A percentile compares a stretch with the other conserved stretches of the same genome.
Evolutionary conservation across 208 protist genomes (phyloP).

Genomic region (Trypanosomatidae sp.): DNA sequence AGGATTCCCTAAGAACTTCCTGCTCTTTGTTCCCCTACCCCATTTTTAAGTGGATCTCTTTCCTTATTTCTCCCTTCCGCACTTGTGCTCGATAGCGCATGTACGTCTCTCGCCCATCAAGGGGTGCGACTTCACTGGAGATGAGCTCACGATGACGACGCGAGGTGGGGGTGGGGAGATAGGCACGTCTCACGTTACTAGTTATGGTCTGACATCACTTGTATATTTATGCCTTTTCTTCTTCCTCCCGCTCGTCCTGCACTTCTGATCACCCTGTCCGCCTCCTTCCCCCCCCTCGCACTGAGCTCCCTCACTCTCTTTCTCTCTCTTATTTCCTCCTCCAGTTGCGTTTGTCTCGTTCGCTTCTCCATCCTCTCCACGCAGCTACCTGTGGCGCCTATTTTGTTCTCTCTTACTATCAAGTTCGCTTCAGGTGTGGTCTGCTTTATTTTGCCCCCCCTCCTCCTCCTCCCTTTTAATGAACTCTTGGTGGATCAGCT

Average conservation of each 20-base stretch:
- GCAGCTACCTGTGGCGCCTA: background rate
- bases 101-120: background rate
- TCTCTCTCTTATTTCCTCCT: background rate
- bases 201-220: no score
- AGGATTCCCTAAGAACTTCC: background rate
- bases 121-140: background rate
- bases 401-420: no score
- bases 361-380: background rate
- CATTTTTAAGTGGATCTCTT: background rate
- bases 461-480: conserved; percentile 4
- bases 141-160: background rate
- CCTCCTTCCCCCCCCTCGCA: background rate
- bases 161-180: no score
- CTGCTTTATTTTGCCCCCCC: conserved; percentile 1
- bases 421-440: background rate
- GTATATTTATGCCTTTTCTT: background rate
- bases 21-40: conserved; percentile 5
- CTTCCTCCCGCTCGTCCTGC: background rate
- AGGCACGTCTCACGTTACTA: no score
- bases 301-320: background rate
- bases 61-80: background rate
- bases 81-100: background rate
- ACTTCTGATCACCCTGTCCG: background rate
- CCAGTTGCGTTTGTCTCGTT: background rate
- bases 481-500: background rate